These are phyloP conservation scores for Umbilicus rupestris DNA, from an alignment of 164 flowering plant species.

Conservation along the genomic window DNA sequence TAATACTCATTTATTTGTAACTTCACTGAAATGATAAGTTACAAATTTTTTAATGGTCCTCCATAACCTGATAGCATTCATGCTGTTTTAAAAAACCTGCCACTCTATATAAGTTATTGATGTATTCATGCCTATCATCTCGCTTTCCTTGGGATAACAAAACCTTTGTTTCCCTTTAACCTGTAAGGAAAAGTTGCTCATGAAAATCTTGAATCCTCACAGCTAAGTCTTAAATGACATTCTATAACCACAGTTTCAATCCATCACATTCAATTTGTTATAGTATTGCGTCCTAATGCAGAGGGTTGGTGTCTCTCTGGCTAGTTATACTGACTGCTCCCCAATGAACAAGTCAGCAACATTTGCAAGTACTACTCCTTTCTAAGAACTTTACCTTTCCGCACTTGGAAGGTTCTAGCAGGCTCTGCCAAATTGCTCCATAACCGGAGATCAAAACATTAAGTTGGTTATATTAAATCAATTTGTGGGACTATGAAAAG, in stretches of 20 bases:
- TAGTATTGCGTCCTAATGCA: neutral
- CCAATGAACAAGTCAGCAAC: neutral
- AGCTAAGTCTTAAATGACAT: neutral
- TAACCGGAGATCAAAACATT: neutral
- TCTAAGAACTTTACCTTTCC: neutral
- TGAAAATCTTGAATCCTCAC: neutral
- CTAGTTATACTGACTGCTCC: too few relatives aligned
- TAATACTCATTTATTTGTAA: too few relatives aligned
- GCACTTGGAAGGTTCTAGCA: neutral
- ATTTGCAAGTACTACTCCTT: neutral
- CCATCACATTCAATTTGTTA: neutral
- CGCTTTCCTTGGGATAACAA: constrained; percentile 1
- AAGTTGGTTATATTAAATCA: neutral
- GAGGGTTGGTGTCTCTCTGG: neutral
- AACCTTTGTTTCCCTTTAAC: neutral
- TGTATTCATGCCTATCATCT: neutral
- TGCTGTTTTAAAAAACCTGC: neutral
- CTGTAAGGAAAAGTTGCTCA: constrained; percentile 3
- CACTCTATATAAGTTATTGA: neutral
- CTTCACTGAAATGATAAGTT: neutral
- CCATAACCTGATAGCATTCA: neutral
- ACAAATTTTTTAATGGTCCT: neutral
- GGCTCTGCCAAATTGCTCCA: neutral
- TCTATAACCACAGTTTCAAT: neutral
- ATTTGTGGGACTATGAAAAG: neutral